These are phyloP conservation scores for Trichoderma asperelloides DNA, from an alignment of 495 filamentous ascomycete species.

Conservation along the genomic window DNA sequence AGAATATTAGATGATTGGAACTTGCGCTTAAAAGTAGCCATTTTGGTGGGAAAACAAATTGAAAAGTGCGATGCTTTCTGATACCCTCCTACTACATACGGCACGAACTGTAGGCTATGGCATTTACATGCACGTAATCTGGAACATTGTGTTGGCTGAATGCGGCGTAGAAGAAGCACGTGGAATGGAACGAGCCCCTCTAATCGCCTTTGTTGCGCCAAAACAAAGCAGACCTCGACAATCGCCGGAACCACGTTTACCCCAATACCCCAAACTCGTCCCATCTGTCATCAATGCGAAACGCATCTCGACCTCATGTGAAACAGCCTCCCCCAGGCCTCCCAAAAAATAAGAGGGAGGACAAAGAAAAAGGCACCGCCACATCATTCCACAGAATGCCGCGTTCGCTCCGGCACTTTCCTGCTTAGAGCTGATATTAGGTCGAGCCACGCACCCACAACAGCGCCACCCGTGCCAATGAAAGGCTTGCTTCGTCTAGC, in stretches of 20 bases:
- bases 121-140: no score
- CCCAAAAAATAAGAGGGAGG: background rate
- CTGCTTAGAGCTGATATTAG: background rate
- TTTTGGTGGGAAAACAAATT: no score
- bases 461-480: background rate
- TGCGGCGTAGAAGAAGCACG: no score
- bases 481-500: background rate
- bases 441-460: background rate
- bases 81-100: no score
- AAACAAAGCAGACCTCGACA: background rate
- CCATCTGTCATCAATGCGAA: background rate
- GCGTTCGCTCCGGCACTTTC: background rate
- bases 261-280: no score
- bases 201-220: no score
- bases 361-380: background rate
- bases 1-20: no score
- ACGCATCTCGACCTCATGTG: background rate
- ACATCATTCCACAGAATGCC: background rate
- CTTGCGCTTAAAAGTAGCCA: no score
- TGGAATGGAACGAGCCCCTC: no score
- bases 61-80: no score
- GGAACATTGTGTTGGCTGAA: no score
- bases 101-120: no score
- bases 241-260: background rate
- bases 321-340: background rate